Evolutionary conservation across 192 early-diverging fungal species (phyloP).

Genomic region (Coemansia sp.): DNA sequence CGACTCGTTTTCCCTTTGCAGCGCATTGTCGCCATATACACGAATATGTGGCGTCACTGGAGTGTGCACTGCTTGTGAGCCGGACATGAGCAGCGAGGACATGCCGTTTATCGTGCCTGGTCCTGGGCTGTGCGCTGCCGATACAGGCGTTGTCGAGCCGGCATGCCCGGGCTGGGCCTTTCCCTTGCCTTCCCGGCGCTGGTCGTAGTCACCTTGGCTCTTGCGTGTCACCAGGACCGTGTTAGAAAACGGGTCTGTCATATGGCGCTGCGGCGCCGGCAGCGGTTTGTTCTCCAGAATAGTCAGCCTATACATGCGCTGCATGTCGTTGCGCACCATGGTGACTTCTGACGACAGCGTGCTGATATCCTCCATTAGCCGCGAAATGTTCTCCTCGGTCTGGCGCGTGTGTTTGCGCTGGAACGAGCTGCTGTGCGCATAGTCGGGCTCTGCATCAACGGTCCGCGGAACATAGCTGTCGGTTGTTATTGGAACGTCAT

Average conservation of each 20-base stretch:
- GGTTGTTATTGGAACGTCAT: conserved; percentile 75
- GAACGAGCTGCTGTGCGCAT: conserved; percentile 37
- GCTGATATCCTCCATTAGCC: conserved; percentile 48
- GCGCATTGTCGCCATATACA: conserved; percentile 77
- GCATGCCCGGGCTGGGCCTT: conserved; percentile 4
- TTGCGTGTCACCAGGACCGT: conserved; percentile 30
- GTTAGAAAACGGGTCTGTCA: conserved; percentile 36
- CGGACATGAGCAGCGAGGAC: conserved; percentile 37
- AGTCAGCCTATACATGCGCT: conserved; percentile 49
- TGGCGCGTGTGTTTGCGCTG: conserved; percentile 51
- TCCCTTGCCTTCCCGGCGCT: conserved; percentile 30
- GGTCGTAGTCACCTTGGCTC: conserved; percentile 30
- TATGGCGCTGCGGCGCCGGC: conserved; percentile 30
- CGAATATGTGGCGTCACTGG: conserved; percentile 63
- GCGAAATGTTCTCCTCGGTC: conserved; percentile 41
- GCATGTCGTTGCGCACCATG: conserved; percentile 46
- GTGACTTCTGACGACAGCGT: conserved; percentile 41
- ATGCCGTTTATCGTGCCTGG: conserved; percentile 17
- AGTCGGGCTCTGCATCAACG: conserved; percentile 53
- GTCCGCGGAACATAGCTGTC: conserved; percentile 84
- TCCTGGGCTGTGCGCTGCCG: conserved; percentile 37
- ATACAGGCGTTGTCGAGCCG: conserved; percentile 17
- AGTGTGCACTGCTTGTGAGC: conserved; percentile 29
- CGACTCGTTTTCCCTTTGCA: conserved; percentile 66
- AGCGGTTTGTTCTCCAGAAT: conserved; percentile 53